phyloP scores from a whole-genome alignment of 768 basidiomycete genomes.

The Pleurotus djamor region DNA sequence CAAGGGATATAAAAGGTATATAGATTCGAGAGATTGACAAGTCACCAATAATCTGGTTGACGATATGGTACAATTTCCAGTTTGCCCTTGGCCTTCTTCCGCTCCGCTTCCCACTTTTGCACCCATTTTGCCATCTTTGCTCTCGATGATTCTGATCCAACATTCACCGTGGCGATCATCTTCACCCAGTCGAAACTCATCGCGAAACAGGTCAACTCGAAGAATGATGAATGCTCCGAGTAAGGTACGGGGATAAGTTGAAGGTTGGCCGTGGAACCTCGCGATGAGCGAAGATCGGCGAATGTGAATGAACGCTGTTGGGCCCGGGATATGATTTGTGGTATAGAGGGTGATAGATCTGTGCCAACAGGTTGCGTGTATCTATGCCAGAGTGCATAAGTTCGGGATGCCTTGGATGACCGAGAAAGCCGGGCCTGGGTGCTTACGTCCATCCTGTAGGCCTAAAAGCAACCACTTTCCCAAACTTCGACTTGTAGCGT shows the following conservation, averaged over 20 bases:
- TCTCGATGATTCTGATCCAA: slow-evolving; percentile 68
- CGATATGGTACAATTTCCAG: slow-evolving; percentile 35
- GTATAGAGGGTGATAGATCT: slow-evolving; percentile 60
- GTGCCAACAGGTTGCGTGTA: slow-evolving; percentile 67
- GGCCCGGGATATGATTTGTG: slow-evolving; percentile 64
- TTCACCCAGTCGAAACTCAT: slow-evolving; percentile 81
- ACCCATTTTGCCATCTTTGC: slow-evolving; percentile 91
- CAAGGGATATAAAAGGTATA: no score
- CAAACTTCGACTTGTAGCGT: slow-evolving; percentile 69
- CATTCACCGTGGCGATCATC: slow-evolving; percentile 96
- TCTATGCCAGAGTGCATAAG: slow-evolving; percentile 29
- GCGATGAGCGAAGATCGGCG: slow-evolving; percentile 62
- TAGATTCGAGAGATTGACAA: background rate
- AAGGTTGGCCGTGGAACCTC: slow-evolving; percentile 65
- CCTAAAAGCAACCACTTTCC: slow-evolving; percentile 75
- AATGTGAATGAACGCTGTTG: slow-evolving; percentile 70
- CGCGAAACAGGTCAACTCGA: slow-evolving; percentile 93
- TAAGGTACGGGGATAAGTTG: slow-evolving; percentile 87
- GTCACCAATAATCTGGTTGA: slow-evolving; percentile 48
- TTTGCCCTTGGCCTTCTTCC: slow-evolving; percentile 45
- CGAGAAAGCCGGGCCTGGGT: background rate
- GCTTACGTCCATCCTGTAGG: slow-evolving; percentile 97
- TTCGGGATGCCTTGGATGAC: background rate
- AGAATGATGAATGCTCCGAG: slow-evolving; percentile 96
- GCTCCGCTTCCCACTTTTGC: slow-evolving; percentile 84